phyloP scores from a whole-genome alignment of 2,329 filamentous ascomycete species.

The Trichoderma pleuroti region DNA sequence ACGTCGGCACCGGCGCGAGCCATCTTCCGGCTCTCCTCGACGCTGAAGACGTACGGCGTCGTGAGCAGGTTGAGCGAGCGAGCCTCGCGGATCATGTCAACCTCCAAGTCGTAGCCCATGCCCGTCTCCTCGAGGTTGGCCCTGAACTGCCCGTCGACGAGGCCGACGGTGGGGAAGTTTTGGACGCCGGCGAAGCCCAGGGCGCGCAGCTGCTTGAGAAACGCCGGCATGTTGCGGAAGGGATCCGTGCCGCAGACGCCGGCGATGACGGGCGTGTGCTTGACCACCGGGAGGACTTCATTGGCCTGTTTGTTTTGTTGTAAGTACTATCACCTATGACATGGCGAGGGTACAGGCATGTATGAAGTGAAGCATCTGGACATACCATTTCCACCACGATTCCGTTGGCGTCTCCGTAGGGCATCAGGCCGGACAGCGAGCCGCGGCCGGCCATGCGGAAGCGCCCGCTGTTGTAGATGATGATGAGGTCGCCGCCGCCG shows the following conservation, averaged over 20 bases:
- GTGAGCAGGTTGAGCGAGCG: conserved; percentile 59
- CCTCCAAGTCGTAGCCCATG: conserved; percentile 65
- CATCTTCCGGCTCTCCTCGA: conserved; percentile 61
- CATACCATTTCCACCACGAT: conserved; percentile 65
- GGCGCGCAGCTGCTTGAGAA: conserved; percentile 57
- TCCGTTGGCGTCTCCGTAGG: conserved; percentile 67
- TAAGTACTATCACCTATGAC: too few relatives aligned
- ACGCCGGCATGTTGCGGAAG: conserved; percentile 58
- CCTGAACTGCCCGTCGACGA: conserved; percentile 66
- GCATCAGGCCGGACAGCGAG: conserved; percentile 66
- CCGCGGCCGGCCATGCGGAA: conserved; percentile 71
- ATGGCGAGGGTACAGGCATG: too few relatives aligned
- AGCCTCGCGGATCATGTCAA: conserved; percentile 62
- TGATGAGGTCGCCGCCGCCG: conserved; percentile 65
- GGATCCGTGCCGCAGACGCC: conserved; percentile 70
- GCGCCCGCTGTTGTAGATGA: conserved; percentile 69
- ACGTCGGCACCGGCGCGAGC: conserved; percentile 62
- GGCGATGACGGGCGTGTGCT: conserved; percentile 62
- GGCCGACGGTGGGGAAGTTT: conserved; percentile 70
- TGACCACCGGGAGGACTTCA: conserved; percentile 64
- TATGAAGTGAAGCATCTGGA: background rate
- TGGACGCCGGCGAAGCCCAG: conserved; percentile 67
- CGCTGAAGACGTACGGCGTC: conserved; percentile 66
- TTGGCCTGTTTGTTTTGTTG: conserved; percentile 42
- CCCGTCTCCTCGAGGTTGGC: conserved; percentile 67